A percentile compares a stretch with the other conserved stretches of the same genome.
phyloP scores from a whole-genome alignment of 306 rosid genomes.

The Vigna nakashimae region DNA sequence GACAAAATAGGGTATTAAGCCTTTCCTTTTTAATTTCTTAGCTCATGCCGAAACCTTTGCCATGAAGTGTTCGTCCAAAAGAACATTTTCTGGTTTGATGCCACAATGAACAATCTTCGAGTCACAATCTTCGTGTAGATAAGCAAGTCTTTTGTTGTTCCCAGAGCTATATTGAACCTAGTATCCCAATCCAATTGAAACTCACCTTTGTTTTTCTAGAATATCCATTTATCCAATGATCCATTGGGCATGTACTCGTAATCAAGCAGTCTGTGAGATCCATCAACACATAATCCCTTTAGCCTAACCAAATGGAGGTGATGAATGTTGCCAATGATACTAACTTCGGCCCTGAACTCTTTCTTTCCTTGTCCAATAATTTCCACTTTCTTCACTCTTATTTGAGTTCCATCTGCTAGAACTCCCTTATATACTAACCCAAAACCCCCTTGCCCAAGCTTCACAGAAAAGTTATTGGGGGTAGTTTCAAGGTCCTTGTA shows the following conservation, averaged over 20 bases:
- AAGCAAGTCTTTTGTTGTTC: slow-evolving; percentile 89
- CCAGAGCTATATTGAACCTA: slow-evolving; percentile 80
- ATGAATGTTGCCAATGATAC: slow-evolving; percentile 93
- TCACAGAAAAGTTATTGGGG: slow-evolving; percentile 73
- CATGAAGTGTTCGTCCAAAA: slow-evolving; percentile 69
- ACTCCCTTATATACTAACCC: slow-evolving; percentile 88
- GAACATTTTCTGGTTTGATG: slow-evolving; percentile 95
- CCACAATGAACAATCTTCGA: slow-evolving; percentile 89
- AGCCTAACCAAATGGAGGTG: slow-evolving; percentile 87
- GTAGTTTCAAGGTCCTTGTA: slow-evolving; percentile 32
- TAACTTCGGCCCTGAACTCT: slow-evolving; percentile 94
- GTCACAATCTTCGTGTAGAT: slow-evolving; percentile 91
- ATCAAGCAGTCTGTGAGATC: slow-evolving; percentile 77
- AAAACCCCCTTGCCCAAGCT: slow-evolving; percentile 93
- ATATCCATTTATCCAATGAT: slow-evolving; percentile 87
- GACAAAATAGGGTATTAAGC: no score
- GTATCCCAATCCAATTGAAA: slow-evolving; percentile 78
- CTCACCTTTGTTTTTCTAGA: slow-evolving; percentile 61
- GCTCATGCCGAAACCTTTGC: slow-evolving; percentile 74
- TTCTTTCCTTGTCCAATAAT: slow-evolving; percentile 94
- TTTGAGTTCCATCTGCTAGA: slow-evolving; percentile 71
- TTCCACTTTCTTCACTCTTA: slow-evolving; percentile 92
- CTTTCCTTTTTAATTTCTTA: slow-evolving; percentile 21
- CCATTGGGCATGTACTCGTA: slow-evolving; percentile 90
- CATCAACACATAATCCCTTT: slow-evolving; percentile 89